phyloP scores from a whole-genome alignment of 1,284 basidiomycete species.

The Kalmanozyma brasiliensis region DNA sequence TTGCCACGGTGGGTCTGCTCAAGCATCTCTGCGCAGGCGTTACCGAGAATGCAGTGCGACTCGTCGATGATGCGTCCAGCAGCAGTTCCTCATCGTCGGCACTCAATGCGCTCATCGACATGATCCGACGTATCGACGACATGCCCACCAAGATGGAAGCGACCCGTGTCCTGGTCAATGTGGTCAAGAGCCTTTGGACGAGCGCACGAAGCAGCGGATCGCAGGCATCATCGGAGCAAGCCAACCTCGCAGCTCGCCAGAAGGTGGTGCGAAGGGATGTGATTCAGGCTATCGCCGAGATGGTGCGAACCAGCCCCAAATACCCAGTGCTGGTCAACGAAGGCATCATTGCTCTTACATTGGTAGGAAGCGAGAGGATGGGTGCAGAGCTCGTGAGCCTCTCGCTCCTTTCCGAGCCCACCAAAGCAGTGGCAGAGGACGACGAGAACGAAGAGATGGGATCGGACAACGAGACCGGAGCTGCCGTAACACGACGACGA shows the following conservation, averaged over 20 bases:
- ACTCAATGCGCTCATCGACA: constrained; percentile 77
- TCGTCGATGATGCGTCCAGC: constrained; percentile 69
- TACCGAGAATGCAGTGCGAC: constrained; percentile 72
- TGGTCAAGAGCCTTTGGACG: constrained; percentile 70
- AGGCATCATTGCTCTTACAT: constrained; percentile 82
- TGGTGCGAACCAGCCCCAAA: constrained; percentile 80
- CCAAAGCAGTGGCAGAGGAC: constrained; percentile 9
- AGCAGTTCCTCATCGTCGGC: constrained; percentile 64
- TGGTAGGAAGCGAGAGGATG: constrained; percentile 76
- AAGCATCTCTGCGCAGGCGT: constrained; percentile 83
- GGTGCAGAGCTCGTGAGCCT: constrained; percentile 73
- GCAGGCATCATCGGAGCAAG: neutral
- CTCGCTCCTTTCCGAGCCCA: constrained; percentile 39
- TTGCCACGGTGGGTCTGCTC: constrained; percentile 84
- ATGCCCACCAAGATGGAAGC: constrained; percentile 86
- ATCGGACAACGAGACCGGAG: constrained; percentile 8
- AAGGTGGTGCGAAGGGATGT: constrained; percentile 38
- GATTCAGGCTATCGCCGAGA: constrained; percentile 74
- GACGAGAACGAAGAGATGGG: constrained; percentile 31
- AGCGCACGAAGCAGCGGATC: constrained; percentile 6
- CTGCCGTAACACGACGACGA: constrained; percentile 14
- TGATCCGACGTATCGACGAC: constrained; percentile 82
- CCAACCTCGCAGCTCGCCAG: constrained; percentile 6
- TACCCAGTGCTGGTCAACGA: constrained; percentile 90
- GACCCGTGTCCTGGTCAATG: constrained; percentile 85